Percentiles rank a stretch among this genome's conserved stretches.
phyloP scores from a whole-genome alignment of 306 rosid genomes.

The Vigna unguiculata region DNA sequence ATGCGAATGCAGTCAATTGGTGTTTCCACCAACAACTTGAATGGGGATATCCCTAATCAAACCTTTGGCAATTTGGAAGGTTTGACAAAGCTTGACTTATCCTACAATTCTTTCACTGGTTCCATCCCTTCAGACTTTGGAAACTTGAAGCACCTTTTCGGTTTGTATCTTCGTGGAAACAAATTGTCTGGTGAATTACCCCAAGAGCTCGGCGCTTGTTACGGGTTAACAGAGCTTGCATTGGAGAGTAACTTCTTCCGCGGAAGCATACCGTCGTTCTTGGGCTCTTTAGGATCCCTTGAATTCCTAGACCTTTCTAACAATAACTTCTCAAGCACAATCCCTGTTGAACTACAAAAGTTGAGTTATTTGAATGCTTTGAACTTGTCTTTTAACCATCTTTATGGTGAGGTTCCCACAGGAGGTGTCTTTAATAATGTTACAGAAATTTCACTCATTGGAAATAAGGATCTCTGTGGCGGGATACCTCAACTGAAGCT shows the following conservation, averaged over 20 bases:
- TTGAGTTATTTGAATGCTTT: constrained; percentile 14
- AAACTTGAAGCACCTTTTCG: constrained; percentile 36
- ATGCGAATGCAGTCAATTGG: not conserved
- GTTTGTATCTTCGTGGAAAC: not conserved
- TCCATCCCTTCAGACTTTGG: constrained; percentile 45
- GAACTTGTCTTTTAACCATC: constrained; percentile 50
- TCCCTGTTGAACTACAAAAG: constrained; percentile 33
- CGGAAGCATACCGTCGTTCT: constrained; percentile 37
- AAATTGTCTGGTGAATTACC: constrained; percentile 46
- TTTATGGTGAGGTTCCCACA: constrained; percentile 50
- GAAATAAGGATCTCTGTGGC: constrained; percentile 50
- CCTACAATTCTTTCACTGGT: constrained; percentile 31
- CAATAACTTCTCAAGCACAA: constrained; percentile 44
- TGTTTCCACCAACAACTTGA: not conserved
- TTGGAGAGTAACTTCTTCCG: constrained; percentile 20
- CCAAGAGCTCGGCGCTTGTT: constrained; percentile 26
- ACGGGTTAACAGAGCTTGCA: not conserved
- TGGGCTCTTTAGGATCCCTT: constrained; percentile 28
- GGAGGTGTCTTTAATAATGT: constrained; percentile 45
- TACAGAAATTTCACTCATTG: constrained; percentile 21
- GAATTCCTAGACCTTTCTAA: constrained; percentile 41
- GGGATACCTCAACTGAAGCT: constrained; percentile 46
- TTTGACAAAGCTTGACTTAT: constrained; percentile 8
- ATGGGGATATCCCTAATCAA: constrained; percentile 33
- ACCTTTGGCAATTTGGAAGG: constrained; percentile 21